Base-by-base conservation (phyloP, 129 eudicot species). In the Lonicera japonica region DNA sequence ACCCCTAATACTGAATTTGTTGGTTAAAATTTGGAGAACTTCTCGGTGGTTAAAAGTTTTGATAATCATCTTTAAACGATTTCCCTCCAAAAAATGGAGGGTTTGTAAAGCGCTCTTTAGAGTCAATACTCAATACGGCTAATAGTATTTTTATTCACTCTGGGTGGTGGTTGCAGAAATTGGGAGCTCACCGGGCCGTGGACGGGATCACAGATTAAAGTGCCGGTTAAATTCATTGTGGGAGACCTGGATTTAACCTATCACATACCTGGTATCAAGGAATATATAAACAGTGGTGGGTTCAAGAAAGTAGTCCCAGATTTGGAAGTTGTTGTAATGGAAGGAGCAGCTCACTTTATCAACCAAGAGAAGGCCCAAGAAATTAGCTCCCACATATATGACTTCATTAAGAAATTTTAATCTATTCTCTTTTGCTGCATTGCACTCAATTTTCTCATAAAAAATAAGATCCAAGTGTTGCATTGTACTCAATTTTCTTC, bases 201-300 rank as follows among this genome's bases (percentile, higher is more conserved):
- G 63, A 14, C 10, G 16, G 45, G 63, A 11, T 18, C 14, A n/a
- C 36, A 58, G 25, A 40, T 58, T 9, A 25, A 25, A 29, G 63
- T 58, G 47, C 45, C 45, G 25, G 18, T 40, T 12, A 58, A 58
- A 29, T 58, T 58, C 14, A 58, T 58, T 0, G 45, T 29, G 7
- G 63, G 63, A 9, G 45, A 58, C 63, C 13, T 25, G 63, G 63
- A 58, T 45, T 58, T 29, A 40, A 40, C 38, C 4, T 58, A 58
- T 58, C 43, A 58, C 38, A 3, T 25, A 0, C 63, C 63, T 7
- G 45, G 63, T 18, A 5, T 58, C 10, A 58, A 58, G 63, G 63
- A 58, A 1, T 58, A 58, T 15, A 29, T 58, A 25, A 39, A 29
- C 45, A 58, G 16, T 12, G 45, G 45, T 13, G 19, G 15, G 41